A percentile compares a stretch with the other conserved stretches of the same genome.
Conservation (phyloP, 352 stramenopile species). For the Pythium aristosporum region DNA sequence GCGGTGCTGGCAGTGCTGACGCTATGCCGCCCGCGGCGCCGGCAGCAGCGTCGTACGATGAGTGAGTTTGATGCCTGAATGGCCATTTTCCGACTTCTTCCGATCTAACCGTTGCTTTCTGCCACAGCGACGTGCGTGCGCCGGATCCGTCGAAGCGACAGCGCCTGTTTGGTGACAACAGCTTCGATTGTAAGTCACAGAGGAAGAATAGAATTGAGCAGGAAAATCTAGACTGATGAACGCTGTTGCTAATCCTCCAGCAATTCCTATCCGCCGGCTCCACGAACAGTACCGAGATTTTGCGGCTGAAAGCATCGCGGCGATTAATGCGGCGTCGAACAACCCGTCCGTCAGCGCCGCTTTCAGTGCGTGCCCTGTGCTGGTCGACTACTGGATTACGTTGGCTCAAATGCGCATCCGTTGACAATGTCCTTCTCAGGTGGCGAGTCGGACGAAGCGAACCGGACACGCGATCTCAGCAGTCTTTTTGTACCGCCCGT, state of each 20-base stretch:
- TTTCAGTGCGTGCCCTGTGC: too few species aligned
- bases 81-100: background rate
- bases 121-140: slow-evolving; percentile 58
- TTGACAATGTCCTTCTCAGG: background rate
- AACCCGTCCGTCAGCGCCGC: slow-evolving; percentile 36
- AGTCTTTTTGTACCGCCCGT: slow-evolving; percentile 77
- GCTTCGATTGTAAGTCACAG: slow-evolving; percentile 36
- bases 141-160: slow-evolving; percentile 82
- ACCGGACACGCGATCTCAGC: slow-evolving; percentile 49
- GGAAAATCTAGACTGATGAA: background rate
- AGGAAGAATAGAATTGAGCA: background rate
- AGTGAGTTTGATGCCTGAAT: slow-evolving; percentile 8
- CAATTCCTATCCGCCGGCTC: slow-evolving; percentile 55
- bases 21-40: slow-evolving; percentile 32
- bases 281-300: slow-evolving; percentile 80
- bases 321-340: slow-evolving; percentile 44
- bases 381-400: slow-evolving; percentile 2
- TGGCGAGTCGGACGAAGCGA: slow-evolving; percentile 15
- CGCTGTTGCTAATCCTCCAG: slow-evolving; percentile 13
- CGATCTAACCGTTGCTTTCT: background rate
- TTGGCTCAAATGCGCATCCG: background rate
- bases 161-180: slow-evolving; percentile 59
- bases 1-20: slow-evolving; percentile 32
- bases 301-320: slow-evolving; percentile 75
- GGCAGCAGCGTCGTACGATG: slow-evolving; percentile 34